Evolutionary conservation across 208 protist genomes (phyloP), one percentile per base, ranked within the genome.

Genomic region (Leptomonas seymouri): DNA sequence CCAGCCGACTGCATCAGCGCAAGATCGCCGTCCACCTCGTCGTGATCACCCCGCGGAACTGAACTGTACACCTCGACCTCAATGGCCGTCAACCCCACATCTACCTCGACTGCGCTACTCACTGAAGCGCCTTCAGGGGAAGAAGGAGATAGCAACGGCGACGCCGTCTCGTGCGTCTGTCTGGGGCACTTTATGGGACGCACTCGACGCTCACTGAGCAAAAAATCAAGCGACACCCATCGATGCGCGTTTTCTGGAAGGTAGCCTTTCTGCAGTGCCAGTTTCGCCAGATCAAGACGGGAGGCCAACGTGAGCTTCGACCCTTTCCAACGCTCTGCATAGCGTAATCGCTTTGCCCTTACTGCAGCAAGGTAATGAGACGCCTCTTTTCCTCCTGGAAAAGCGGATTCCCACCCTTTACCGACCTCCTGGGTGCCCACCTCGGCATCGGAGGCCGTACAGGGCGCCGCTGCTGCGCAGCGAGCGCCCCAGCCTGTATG

Each of bases 241-340:
- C 21, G 18, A 16, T 48, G 5, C 16, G 50, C 58, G 53, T 70
- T 63, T 28, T 55, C 30, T 11, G 34, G 28, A 7, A 11, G 23
- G 46, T 79, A 75, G 21, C 67, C 60, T 15, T 67, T 66, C 12
- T 54, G 61, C n/a, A 79, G 53, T 0, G 71, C 64, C 6, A 82
- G 30, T 9, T 9, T 20, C n/a, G 78, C 65, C 23, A 82, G 54
- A 12, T 70, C 61, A 3, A 82, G 44, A 8, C 71, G 71, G 0
- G 53, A 74, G 21, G 31, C 16, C 0, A 41, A 4, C 0, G n/a
- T 53, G 20, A 82, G 44, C n/a, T 46, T 67, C 9, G 25, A 2
- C 1, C 21, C 21, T 2, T 12, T 3, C 61, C 61, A 67, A 11
- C n/a, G 27, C 0, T 5, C 11, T 1, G 55, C 55, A 21, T 28